Conservation (phyloP, 768 basidiomycete genomes). For the Saitozyma sp. region DNA sequence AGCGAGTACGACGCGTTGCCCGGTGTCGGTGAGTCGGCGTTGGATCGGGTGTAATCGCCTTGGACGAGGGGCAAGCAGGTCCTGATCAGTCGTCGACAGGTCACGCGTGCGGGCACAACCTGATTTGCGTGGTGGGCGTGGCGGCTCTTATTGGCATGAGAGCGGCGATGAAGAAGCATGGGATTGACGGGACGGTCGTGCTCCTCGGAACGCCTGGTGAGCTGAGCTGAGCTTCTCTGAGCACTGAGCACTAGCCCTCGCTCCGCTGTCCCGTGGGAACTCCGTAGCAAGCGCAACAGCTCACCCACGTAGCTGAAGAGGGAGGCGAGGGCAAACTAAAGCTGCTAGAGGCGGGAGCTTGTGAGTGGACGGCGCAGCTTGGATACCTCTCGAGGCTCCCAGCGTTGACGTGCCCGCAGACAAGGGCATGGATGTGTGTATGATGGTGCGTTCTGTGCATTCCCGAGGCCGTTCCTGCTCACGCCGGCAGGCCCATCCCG, state of each 20-base stretch:
- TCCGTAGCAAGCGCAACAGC: background rate
- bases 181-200: constrained; percentile 29
- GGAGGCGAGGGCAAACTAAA: constrained; percentile 39
- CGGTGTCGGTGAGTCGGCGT: constrained; percentile 14
- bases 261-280: background rate
- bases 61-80: background rate
- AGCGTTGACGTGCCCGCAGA: constrained; percentile 1
- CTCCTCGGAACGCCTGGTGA: constrained; percentile 32
- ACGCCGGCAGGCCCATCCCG: constrained; percentile 6
- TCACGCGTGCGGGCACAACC: constrained; percentile 27
- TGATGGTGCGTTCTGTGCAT: constrained; percentile 24
- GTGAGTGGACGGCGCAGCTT: constrained; percentile 1
- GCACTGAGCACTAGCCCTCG: background rate
- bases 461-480: too few species aligned
- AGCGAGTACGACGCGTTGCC: constrained; percentile 39
- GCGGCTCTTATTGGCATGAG: constrained; percentile 25
- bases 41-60: background rate
- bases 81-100: background rate
- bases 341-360: constrained; percentile 31
- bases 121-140: constrained; percentile 37
- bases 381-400: background rate
- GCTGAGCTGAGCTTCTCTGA: background rate
- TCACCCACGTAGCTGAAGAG: constrained; percentile 27
- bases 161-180: constrained; percentile 28
- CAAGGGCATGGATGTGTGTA: constrained; percentile 32